phyloP scores from a whole-genome alignment of 1,284 basidiomycete species.

The Hemileia vastatrix region DNA sequence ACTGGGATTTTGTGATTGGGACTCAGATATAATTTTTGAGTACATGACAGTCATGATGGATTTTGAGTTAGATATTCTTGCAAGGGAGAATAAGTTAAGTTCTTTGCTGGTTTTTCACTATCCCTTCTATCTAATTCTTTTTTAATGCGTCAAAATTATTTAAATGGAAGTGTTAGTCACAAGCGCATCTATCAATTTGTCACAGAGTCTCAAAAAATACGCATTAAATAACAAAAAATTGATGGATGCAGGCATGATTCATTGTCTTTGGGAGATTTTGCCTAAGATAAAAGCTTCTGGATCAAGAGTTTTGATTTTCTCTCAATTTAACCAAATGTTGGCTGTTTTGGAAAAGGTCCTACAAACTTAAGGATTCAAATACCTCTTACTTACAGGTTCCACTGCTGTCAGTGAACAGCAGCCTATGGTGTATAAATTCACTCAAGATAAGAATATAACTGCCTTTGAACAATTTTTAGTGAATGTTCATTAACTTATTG shows the following conservation, averaged over 20 bases:
- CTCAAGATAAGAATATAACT: conserved; percentile 78
- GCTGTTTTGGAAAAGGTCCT: conserved; percentile 86
- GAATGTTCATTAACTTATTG: too few relatives aligned
- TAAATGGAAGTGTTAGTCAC: too few relatives aligned
- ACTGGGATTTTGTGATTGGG: conserved; percentile 71
- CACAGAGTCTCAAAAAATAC: conserved; percentile 66
- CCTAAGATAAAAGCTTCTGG: conserved; percentile 53
- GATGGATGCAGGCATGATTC: conserved; percentile 80
- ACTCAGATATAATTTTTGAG: conserved; percentile 59
- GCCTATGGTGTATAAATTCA: conserved; percentile 88
- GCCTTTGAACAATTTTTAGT: too few relatives aligned
- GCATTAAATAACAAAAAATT: conserved; percentile 66
- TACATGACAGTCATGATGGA: conserved; percentile 73
- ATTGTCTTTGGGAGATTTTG: conserved; percentile 62
- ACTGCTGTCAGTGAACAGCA: conserved; percentile 92
- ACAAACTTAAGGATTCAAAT: conserved; percentile 64
- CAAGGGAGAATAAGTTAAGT: conserved; percentile 65
- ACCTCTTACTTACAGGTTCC: conserved; percentile 80
- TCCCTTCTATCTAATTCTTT: conserved; percentile 6
- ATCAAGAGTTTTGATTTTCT: conserved; percentile 2
- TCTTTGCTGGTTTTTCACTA: too few relatives aligned
- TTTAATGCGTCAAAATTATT: background rate
- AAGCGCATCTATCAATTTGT: too few relatives aligned
- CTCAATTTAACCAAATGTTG: conserved; percentile 82
- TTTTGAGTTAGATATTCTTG: conserved; percentile 75